phyloP scores from a whole-genome alignment of 371 early-diverging fungal genomes.

The Entomophthora muscae region DNA sequence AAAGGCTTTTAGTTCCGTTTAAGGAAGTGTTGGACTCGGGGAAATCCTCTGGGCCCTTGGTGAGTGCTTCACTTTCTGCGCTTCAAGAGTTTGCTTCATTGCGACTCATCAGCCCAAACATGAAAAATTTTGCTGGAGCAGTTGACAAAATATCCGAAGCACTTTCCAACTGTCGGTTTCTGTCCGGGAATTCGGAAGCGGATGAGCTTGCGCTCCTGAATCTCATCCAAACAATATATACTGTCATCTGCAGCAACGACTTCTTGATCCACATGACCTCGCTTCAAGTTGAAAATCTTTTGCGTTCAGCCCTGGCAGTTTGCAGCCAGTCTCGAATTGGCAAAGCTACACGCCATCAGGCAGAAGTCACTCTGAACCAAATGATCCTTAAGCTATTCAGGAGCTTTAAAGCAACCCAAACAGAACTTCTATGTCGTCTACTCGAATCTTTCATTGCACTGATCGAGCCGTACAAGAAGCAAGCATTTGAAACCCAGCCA shows the following conservation, averaged over 20 bases:
- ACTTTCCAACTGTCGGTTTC: slow-evolving; percentile 87
- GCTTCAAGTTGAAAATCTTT: background rate
- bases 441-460: slow-evolving; percentile 45
- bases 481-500: slow-evolving; percentile 83
- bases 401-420: background rate
- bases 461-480: slow-evolving; percentile 73
- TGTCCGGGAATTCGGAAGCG: slow-evolving; percentile 74
- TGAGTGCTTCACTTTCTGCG: background rate
- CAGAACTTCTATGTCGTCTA: background rate
- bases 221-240: slow-evolving; percentile 36
- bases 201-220: slow-evolving; percentile 85
- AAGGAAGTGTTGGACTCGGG: background rate
- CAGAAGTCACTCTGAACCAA: background rate
- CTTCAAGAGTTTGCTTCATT: background rate
- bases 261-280: background rate
- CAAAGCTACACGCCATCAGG: background rate
- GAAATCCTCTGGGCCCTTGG: background rate
- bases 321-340: background rate
- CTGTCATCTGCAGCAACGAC: background rate
- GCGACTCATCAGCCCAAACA: slow-evolving; percentile 9
- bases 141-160: slow-evolving; percentile 56
- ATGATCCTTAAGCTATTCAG: background rate
- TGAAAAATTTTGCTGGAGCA: slow-evolving; percentile 41
- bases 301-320: background rate
- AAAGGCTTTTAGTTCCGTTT: background rate